These are phyloP conservation scores for Ligustrum vulgare DNA, from an alignment of 257 asterid genomes.

Conservation along the genomic window DNA sequence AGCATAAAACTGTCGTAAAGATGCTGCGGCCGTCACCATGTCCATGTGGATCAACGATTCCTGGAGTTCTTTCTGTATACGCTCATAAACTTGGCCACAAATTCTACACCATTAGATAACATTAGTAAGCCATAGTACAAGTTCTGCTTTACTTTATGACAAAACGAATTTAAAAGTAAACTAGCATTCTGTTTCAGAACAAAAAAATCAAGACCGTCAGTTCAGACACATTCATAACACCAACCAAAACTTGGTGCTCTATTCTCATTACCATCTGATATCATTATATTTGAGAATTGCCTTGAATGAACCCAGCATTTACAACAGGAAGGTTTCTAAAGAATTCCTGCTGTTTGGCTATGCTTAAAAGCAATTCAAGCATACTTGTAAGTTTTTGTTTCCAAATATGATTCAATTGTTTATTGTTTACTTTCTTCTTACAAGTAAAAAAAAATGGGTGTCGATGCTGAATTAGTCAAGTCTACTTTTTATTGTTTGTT, in stretches of 20 bases:
- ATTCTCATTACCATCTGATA: neutral
- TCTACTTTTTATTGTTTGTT: neutral
- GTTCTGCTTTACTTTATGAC: too few relatives aligned
- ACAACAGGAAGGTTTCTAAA: neutral
- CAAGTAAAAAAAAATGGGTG: neutral
- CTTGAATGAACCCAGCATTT: too few relatives aligned
- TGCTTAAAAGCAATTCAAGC: neutral
- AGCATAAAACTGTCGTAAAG: neutral
- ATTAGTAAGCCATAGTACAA: neutral
- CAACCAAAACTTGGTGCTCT: neutral
- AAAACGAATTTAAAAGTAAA: too few relatives aligned
- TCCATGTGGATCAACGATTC: slow-evolving; percentile 30
- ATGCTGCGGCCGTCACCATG: neutral
- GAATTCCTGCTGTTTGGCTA: neutral
- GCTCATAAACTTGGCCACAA: slow-evolving; percentile 82
- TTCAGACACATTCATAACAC: neutral
- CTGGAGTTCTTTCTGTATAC: slow-evolving; percentile 55
- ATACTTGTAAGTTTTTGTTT: neutral
- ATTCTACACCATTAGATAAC: slow-evolving; percentile 49
- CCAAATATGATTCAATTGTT: too few relatives aligned
- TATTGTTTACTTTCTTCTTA: neutral
- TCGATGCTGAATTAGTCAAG: neutral
- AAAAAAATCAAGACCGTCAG: neutral
- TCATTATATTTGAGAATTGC: too few relatives aligned
- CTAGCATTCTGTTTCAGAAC: neutral